Evolutionary conservation across 2,329 filamentous ascomycete species (phyloP).

Genomic region (Epichloe aotearoae): DNA sequence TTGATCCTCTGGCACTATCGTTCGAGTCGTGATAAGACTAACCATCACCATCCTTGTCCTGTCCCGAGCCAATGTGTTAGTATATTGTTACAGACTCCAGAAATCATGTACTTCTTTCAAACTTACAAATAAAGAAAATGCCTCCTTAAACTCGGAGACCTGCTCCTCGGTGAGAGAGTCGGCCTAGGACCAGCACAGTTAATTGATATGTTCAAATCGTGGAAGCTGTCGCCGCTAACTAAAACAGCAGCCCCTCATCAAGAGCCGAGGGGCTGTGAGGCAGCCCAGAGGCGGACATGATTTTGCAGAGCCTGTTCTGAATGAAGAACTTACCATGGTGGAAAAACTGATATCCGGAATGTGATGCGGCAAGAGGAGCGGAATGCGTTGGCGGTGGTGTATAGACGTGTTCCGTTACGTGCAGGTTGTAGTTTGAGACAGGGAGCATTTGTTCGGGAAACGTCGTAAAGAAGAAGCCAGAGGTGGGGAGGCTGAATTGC

Average conservation of each 20-base stretch:
- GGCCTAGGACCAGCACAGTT: conserved; percentile 45
- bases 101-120: background rate
- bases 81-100: background rate
- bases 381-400: background rate
- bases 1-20: background rate
- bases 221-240: background rate
- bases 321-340: conserved; percentile 5
- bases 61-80: conserved; percentile 9
- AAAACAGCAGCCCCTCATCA: conserved; percentile 13
- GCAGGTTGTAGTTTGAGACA: background rate
- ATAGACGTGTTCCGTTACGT: background rate
- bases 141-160: conserved; percentile 99
- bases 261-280: background rate
- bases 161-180: conserved; percentile 99
- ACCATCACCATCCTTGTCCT: conserved; percentile 92
- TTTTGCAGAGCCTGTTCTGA: background rate
- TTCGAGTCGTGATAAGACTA: conserved; percentile 29
- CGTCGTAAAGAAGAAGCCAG: background rate
- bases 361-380: background rate
- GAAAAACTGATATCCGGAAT: background rate
- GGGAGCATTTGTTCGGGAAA: background rate
- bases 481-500: background rate
- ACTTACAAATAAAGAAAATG: conserved; percentile 98
- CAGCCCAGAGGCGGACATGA: background rate
- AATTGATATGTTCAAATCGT: conserved; percentile 9